These are phyloP conservation scores for Cytospora schulzeri DNA, from an alignment of 2,329 filamentous ascomycete genomes.

Conservation along the genomic window DNA sequence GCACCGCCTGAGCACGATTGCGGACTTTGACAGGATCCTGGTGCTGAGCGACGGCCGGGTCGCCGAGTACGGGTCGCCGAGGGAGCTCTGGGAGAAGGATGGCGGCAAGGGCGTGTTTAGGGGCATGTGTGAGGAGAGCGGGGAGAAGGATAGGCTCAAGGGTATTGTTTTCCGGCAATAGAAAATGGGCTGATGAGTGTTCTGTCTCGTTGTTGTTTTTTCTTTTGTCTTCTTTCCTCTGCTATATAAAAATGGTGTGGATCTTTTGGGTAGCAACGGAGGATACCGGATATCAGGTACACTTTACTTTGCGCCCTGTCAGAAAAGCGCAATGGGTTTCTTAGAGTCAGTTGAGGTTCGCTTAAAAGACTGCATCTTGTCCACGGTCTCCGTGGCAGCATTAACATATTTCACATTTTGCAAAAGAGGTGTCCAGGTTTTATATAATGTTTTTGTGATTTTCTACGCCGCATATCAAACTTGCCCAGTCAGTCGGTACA, in stretches of 20 bases:
- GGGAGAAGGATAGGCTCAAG: constrained; percentile 57
- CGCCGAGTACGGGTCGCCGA: constrained; percentile 67
- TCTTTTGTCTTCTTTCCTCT: not conserved
- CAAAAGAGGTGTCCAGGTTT: not conserved
- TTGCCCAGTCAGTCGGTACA: not conserved
- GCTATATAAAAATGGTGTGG: not conserved
- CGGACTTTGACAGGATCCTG: constrained; percentile 74
- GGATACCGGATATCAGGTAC: not conserved
- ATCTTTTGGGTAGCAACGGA: not conserved
- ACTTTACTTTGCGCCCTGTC: not conserved
- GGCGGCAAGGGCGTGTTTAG: constrained; percentile 53
- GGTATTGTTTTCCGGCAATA: constrained; percentile 45
- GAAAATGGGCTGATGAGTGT: too few relatives aligned
- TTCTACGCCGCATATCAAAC: not conserved
- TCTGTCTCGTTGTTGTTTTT: too few relatives aligned
- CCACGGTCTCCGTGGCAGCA: not conserved
- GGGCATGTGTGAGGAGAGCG: constrained; percentile 65
- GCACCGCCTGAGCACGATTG: constrained; percentile 74
- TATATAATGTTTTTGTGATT: constrained; percentile 5
- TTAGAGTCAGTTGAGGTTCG: not conserved
- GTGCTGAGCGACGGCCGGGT: constrained; percentile 70
- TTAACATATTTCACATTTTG: not conserved
- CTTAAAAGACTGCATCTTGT: not conserved
- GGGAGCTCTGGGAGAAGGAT: constrained; percentile 59
- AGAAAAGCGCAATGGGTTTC: not conserved